Evolutionary conservation across 108 stramenopile genomes (phyloP).

Genomic region (Nitzschia sp.): DNA sequence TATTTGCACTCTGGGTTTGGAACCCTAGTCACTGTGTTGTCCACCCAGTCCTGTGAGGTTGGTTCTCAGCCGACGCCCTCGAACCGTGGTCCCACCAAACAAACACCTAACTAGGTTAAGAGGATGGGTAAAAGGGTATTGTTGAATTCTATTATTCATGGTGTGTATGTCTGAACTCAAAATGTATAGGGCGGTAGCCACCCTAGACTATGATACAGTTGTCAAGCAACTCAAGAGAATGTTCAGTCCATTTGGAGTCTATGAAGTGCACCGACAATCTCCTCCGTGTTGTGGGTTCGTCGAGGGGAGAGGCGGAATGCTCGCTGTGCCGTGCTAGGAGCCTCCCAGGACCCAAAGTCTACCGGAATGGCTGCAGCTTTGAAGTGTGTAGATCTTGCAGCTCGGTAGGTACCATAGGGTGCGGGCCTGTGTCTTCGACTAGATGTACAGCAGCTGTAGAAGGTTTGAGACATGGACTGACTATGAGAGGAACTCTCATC

Average conservation of each 20-base stretch:
- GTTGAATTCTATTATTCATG: too few species aligned
- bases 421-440: neutral
- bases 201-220: too few species aligned
- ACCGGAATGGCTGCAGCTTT: neutral
- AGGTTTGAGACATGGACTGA: neutral
- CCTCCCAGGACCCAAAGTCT: neutral
- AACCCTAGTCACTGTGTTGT: too few species aligned
- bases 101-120: too few species aligned
- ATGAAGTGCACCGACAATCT: slow-evolving; percentile 6
- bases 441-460: slow-evolving; percentile 9
- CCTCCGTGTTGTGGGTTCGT: slow-evolving; percentile 2
- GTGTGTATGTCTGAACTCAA: too few species aligned
- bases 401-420: slow-evolving; percentile 17
- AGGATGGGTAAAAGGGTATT: too few species aligned
- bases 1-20: too few species aligned
- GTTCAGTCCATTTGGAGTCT: slow-evolving; percentile 19
- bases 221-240: neutral
- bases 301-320: slow-evolving; percentile 13
- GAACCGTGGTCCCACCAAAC: too few species aligned
- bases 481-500: neutral
- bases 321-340: neutral
- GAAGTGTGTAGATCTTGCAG: neutral
- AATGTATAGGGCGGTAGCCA: neutral
- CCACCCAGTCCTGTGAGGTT: too few species aligned
- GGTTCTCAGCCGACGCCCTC: too few species aligned